phyloP scores from a whole-genome alignment of 148 eudicot species.

The Pharnaceum exiguum region DNA sequence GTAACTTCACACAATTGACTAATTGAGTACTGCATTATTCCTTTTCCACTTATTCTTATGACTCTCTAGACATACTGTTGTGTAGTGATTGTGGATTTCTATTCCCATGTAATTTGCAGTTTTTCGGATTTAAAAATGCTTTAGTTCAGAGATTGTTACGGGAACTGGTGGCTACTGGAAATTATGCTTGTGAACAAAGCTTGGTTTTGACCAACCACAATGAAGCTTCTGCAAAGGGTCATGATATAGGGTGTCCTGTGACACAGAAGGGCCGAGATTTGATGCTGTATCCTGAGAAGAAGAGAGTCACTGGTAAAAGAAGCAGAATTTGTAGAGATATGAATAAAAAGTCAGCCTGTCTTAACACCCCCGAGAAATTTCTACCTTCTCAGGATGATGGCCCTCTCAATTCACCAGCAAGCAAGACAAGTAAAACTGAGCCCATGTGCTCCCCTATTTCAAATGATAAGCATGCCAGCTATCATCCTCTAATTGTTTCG shows the following conservation, averaged over 20 bases:
- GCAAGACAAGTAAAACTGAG: slow-evolving; percentile 6
- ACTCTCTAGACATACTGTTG: slow-evolving; percentile 4
- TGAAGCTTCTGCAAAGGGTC: slow-evolving; percentile 33
- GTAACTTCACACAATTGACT: no score
- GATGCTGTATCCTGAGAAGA: slow-evolving; percentile 26
- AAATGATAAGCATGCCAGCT: slow-evolving; percentile 6
- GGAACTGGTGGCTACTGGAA: slow-evolving; percentile 62
- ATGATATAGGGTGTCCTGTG: slow-evolving; percentile 16
- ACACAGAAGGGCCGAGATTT: slow-evolving; percentile 34
- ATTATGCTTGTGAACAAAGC: slow-evolving; percentile 46
- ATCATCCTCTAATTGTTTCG: slow-evolving; percentile 13
- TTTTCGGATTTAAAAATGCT: slow-evolving; percentile 88
- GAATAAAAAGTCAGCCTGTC: slow-evolving; percentile 19
- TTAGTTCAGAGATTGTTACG: slow-evolving; percentile 83
- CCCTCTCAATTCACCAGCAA: slow-evolving; percentile 8
- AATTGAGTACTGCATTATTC: neutral
- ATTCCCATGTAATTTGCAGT: slow-evolving; percentile 43
- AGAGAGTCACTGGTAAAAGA: slow-evolving; percentile 53
- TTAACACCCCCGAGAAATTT: slow-evolving; percentile 14
- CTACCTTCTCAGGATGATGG: slow-evolving; percentile 18
- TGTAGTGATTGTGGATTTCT: neutral
- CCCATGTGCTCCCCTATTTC: slow-evolving; percentile 18
- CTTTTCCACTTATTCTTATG: neutral
- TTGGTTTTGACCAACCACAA: slow-evolving; percentile 18
- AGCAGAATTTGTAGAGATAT: slow-evolving; percentile 36